Conservation (phyloP, 495 filamentous ascomycete species). For the Beverwykella pulmonaria region DNA sequence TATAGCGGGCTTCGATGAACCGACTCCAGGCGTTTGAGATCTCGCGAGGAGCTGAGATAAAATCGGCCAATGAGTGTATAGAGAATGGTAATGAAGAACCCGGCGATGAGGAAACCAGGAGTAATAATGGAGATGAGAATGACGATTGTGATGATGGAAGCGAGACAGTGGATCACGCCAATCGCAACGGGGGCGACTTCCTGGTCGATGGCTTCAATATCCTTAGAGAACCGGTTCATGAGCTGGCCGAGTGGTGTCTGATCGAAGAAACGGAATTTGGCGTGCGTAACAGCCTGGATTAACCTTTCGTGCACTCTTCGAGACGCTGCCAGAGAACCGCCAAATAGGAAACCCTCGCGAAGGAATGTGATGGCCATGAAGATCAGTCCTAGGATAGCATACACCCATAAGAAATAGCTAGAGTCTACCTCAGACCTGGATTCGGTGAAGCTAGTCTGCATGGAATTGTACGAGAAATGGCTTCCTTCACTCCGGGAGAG, state of each 20-base stretch:
- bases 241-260: constrained; percentile 94
- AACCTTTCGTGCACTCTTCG: constrained; percentile 80
- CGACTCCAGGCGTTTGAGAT: constrained; percentile 93
- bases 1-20: constrained; percentile 93
- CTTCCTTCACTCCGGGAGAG: constrained; percentile 7
- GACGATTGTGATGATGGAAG: constrained; percentile 83
- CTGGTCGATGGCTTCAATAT: constrained; percentile 92
- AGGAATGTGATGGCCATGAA: constrained; percentile 75
- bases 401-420: constrained; percentile 79
- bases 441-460: constrained; percentile 22
- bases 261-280: constrained; percentile 97
- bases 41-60: constrained; percentile 87
- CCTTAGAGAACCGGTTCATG: constrained; percentile 99
- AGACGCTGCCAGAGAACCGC: constrained; percentile 87
- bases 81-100: constrained; percentile 77
- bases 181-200: constrained; percentile 91
- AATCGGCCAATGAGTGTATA: constrained; percentile 84
- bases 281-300: constrained; percentile 77
- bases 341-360: constrained; percentile 86
- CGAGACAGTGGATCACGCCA: constrained; percentile 69
- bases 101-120: constrained; percentile 87
- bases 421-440: constrained; percentile 66
- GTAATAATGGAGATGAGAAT: constrained; percentile 91
- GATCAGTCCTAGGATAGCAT: constrained; percentile 73
- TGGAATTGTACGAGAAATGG: constrained; percentile 16